Conservation (phyloP, 257 asterid genomes). For the Fraxinus cuspidata region DNA sequence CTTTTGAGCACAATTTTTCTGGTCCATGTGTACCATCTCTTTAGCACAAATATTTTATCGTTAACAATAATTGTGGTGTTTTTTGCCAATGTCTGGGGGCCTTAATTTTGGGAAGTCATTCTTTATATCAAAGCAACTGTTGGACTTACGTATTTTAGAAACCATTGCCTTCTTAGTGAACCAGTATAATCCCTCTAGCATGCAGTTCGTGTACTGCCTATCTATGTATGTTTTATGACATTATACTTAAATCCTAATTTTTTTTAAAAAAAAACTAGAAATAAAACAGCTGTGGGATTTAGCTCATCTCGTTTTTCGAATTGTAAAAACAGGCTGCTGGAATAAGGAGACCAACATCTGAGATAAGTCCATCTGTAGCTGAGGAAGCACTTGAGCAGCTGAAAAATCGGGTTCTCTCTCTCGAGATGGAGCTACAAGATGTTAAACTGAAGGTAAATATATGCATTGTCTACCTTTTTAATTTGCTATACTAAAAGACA, state of each 20-base stretch:
- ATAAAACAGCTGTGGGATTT: background rate
- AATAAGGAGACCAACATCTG: constrained; percentile 57
- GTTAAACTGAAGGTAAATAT: constrained; percentile 70
- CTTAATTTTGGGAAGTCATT: background rate
- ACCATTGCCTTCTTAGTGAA: too few species aligned
- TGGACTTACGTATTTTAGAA: background rate
- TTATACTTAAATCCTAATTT: background rate
- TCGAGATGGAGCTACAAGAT: constrained; percentile 78
- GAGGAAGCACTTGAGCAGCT: constrained; percentile 85
- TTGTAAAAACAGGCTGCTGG: constrained; percentile 76
- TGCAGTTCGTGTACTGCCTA: background rate
- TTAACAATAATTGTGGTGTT: background rate
- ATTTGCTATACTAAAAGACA: background rate
- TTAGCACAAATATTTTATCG: background rate
- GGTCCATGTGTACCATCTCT: background rate
- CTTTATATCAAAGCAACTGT: background rate
- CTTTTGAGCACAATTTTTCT: background rate
- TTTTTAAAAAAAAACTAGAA: background rate
- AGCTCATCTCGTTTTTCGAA: constrained; percentile 18
- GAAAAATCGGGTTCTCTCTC: constrained; percentile 45
- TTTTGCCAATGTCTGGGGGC: background rate
- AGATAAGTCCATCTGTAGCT: constrained; percentile 59
- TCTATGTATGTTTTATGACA: background rate
- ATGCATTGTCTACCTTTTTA: background rate
- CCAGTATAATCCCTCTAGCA: too few species aligned